Evolutionary conservation across 202 grass and related monocot species (phyloP), one percentile per base, ranked within the genome.

Genomic region (Panicum virgatum): DNA sequence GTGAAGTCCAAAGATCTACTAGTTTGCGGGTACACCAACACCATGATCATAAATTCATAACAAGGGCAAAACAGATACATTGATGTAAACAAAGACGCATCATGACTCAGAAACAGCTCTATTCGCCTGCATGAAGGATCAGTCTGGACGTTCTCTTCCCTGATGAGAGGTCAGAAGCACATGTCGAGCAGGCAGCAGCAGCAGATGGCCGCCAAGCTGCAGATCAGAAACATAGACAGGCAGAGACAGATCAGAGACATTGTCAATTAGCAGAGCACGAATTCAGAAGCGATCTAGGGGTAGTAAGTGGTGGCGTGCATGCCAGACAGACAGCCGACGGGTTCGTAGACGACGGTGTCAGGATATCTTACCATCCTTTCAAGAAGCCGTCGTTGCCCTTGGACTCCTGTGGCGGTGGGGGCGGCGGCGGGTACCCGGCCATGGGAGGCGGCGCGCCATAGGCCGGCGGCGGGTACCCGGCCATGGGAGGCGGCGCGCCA

Each of bases 121-220:
- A 57, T 18, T 23, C 4, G 22, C 34, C 45, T 65, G 7, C n/a
- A 56, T 30, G 23, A 15, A 76, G 8, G 22, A 62, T 29, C 32
- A 10, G 9, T 71, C 68, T 50, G 25, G 13, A 69, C 13, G 1
- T 8, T 20, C 5, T 15, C 68, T 7, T 20, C 45, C 8, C 15
- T 12, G 44, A 3, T 23, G 68, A 19, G n/a, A n/a, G 3, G 50
- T 79, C 62, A 97, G 94, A 93, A 91, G 88, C 94, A 97, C 90
- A 83, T 91, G 75, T 97, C 94, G 27, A 97, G 81, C 20, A 93
- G 14, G 84, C 90, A 97, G 70, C 93, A 97, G 86, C 93, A 97
- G 76, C 90, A 97, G 42, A 97, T 53, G 6, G 61, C 94, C 5
- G 94, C 90, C 59, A 89, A 89, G 30, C 94, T 97, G 94, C 25